Evolutionary conservation across 1,284 basidiomycete species (phyloP), one percentile per base, ranked within the genome.

Genomic region (Boletus albobrunnescens): DNA sequence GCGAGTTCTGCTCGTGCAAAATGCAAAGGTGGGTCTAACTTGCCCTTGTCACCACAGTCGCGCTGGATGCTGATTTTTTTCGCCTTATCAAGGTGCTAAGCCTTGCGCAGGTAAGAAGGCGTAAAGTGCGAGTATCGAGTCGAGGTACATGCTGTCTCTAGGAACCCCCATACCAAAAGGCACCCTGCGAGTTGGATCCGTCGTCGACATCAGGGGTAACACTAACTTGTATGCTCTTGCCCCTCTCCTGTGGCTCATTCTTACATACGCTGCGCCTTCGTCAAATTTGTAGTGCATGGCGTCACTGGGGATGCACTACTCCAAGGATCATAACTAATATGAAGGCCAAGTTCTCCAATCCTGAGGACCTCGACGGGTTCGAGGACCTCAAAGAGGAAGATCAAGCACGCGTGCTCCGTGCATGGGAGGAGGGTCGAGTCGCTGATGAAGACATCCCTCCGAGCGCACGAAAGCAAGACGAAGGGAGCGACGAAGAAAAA

Each of bases 251-350:
- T 41, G 40, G n/a, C 47, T 45, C 38, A 19, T 42, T 10, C 28
- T 44, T 5, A 45, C 19, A 4, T 5, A 23, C 1, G 13, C 23
- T 22, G 2, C 28, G 33, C n/a, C 13, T 7, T 32, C 22, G 11
- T 45, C 35, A 6, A 6, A 28, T 46, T n/a, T 44, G 28, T 36
- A 90, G 88, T 56, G 62, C 71, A 37, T 91, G 84, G 84, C 79
- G 87, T 54, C 90, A 93, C 61, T 91, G 85, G 84, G 85, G 87
- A 47, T 94, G 92, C 56, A 76, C 79, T 6, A 91, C 90, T 0
- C 48, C 74, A 19, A 81, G 76, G 55, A 79, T 92, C 44, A 60
- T 94, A 31, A 64, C 67, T n/a, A 90, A 91, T 61, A 75, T 91
- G 67, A 85, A 90, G 68, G 73, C 78, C 24, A 69, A 70, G 6